These are phyloP conservation scores for Salvia hispanica DNA, from an alignment of 257 asterid species.

Conservation along the genomic window DNA sequence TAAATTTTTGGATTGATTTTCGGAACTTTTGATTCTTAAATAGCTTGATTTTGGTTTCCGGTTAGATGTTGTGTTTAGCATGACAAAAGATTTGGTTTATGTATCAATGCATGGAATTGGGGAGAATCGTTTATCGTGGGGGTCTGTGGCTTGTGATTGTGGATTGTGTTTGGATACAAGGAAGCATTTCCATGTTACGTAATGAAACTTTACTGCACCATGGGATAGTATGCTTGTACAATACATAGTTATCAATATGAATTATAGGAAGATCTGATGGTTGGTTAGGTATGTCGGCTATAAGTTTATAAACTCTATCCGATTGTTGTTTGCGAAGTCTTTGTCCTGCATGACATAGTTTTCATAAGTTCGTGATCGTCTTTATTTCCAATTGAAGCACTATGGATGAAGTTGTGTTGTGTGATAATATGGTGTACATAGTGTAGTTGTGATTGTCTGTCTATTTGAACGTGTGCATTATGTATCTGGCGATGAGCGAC, in stretches of 20 bases:
- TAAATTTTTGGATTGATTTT: slow-evolving; percentile 9
- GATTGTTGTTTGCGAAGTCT: slow-evolving; percentile 2
- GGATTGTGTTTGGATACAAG: slow-evolving; percentile 7
- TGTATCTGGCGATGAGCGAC: neutral
- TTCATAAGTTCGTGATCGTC: slow-evolving; percentile 1
- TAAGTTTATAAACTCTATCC: neutral
- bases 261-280: neutral
- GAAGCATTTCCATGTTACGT: neutral
- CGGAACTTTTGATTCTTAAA: slow-evolving; percentile 23
- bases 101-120: slow-evolving; percentile 10
- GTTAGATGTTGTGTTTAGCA: slow-evolving; percentile 4
- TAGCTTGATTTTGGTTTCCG: neutral
- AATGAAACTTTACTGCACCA: slow-evolving; percentile 10
- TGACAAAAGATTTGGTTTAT: slow-evolving; percentile 3
- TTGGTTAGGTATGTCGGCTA: neutral
- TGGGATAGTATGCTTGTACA: slow-evolving; percentile 11
- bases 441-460: too few relatives aligned
- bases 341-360: neutral
- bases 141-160: slow-evolving; percentile 16
- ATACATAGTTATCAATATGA: neutral
- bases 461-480: too few relatives aligned
- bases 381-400: slow-evolving; percentile 4
- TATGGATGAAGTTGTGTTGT: too few relatives aligned
- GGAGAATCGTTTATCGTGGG: slow-evolving; percentile 8
- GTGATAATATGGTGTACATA: too few relatives aligned